Base-by-base conservation (phyloP, 2,329 filamentous ascomycete genomes). In the Botrytis sinoallii region DNA sequence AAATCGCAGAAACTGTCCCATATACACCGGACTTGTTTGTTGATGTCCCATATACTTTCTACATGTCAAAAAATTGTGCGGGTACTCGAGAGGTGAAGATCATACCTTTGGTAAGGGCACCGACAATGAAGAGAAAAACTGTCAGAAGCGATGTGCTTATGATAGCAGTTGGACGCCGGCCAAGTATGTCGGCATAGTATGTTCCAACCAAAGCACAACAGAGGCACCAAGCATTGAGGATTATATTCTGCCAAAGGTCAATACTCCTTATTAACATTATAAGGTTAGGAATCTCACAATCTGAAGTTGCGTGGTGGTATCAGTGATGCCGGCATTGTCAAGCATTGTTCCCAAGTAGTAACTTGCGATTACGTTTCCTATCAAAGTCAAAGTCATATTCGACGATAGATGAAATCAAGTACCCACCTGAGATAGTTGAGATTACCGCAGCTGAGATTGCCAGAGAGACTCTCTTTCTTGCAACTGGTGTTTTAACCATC, bases 31-130 rank as follows among this genome's bases (percentile, higher is more conserved):
- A 55, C 4, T 46, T 71, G 35, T 76, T 75, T 32, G 63, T 61
- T 9, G 76, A 74, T 4, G 32, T 74, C 20, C 74, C 75, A 63
- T 74, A 75, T n/a, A 70, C 75, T 71, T 40, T 48, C 7, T 14
- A 59, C 20, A 40, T 20, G 59, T 74, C 55, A 70, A 60, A 42
- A 38, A 44, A 1, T 6, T 35, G 25, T 14, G 38, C 14, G 32
- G 22, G 12, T 32, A 16, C 14, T 22, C 12, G 52, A 81, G 83
- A 32, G 46, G 16, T 29, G 18, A 44, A 29, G 48, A 77, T 25
- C n/a, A 74, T 35, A 82, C 83, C 85, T 81, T 69, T 90, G 88
- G 76, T 89, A 87, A 89, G 79, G 2, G 82, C 85, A 2, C 86
- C 86, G 57, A 88, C 84, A 70, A 88, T 81, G 76, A 88, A 88